Evolutionary conservation across 2,329 filamentous ascomycete genomes (phyloP), one percentile per base, ranked within the genome.

Genomic region (Coniochaeta ligniaria): DNA sequence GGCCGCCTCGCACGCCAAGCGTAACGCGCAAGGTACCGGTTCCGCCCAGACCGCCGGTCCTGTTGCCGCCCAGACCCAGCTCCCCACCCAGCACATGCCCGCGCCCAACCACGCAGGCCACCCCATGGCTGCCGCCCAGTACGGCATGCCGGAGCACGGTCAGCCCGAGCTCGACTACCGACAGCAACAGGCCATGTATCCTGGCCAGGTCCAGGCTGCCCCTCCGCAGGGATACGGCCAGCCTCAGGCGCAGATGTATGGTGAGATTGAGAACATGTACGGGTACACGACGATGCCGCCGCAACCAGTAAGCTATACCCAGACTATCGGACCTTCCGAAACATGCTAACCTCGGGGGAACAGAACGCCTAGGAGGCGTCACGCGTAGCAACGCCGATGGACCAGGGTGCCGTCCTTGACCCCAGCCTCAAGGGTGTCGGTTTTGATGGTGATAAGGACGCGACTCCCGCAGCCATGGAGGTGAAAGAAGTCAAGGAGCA

Each of bases 251-350:
- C 80, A 86, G 64, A 96, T 97, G 83, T 96, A 92, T 70, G 83
- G 87, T 60, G 87, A 89, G 60, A 88, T 93, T 74, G 87, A 91
- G 64, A 86, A 85, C 64, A 96, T 97, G 82, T 98, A 98, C 66
- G 83, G 83, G 43, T 96, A 96, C 72, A 83, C 88, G 16, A 78
- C 86, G 63, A 91, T 96, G 83, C 87, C 89, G 67, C 84, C 90
- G 65, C 92, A 96, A 74, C 91, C 92, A 80, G 91, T 93, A 80
- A 73, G 83, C 75, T 36, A 17, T 28, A n/a, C 52, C 31, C 20
- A n/a, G 33, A 26, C 9, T 50, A 8, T 57, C n/a, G n/a, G 35
- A 47, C 7, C 26, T 14, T 47, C 14, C 17, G 38, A 20, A 20
- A 31, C 9, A 31, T 22, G 24, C 59, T 57, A 14, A 59, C 31